phyloP scores from a whole-genome alignment of 1,139 yeast species.

The Hemisphaericaspora xylanilytica region DNA sequence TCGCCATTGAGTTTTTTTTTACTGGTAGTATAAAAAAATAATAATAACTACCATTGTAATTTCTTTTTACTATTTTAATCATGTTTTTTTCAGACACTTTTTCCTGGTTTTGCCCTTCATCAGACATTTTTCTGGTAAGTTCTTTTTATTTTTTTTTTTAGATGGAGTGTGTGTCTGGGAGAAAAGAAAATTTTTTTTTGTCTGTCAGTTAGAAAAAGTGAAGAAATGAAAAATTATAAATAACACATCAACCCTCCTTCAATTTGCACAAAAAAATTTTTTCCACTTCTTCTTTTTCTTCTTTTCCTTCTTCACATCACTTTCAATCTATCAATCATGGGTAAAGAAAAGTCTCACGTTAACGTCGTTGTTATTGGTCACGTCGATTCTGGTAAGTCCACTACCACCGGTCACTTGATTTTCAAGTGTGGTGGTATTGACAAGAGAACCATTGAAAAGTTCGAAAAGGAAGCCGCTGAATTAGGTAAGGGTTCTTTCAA shows the following conservation, averaged over 20 bases:
- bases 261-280: conserved; percentile 4
- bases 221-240: not conserved
- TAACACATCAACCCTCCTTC: conserved; percentile 2
- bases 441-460: conserved; percentile 98
- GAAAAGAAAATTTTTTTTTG: not conserved
- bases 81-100: not conserved
- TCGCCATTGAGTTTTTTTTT: not conserved
- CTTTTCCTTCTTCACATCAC: conserved; percentile 8
- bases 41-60: no score
- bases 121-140: conserved; percentile 1
- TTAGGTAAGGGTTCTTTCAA: conserved; percentile 98
- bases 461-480: conserved; percentile 98
- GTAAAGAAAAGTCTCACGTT: conserved; percentile 95
- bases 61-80: no score
- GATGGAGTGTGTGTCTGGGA: no score
- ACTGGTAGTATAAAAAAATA: no score
- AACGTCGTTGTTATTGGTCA: conserved; percentile 99
- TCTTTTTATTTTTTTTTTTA: not conserved
- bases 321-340: conserved; percentile 34
- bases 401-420: conserved; percentile 98
- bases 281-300: conserved; percentile 7
- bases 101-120: not conserved
- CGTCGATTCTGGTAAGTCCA: conserved; percentile 95
- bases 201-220: not conserved
- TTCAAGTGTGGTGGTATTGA: conserved; percentile 92